Base-by-base conservation (phyloP, 257 asterid species). In the Nicotiana benthamiana region DNA sequence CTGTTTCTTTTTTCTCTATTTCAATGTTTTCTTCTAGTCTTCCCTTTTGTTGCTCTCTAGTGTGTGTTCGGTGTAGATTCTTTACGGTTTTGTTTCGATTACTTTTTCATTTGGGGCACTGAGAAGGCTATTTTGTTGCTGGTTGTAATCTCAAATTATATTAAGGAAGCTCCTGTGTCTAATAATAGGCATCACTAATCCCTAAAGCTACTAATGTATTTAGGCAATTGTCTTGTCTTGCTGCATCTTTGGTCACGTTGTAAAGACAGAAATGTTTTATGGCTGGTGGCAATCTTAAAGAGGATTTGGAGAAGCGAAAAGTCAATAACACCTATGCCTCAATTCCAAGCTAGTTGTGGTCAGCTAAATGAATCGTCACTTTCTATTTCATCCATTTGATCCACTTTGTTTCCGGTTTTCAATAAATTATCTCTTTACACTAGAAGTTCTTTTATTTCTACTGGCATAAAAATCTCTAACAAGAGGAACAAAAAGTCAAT, bases 21-120 rank as follows among this genome's bases (percentile, higher is more conserved):
- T 16, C 53, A 36, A 27, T 36, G 12, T 67, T 59, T 76, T 48
- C 13, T 36, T 24, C 53, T 11, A 15, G 34, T 22, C 36, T 1
- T 46, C 27, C 43, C 51, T 74, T 48, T 68, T 43, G 3, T 46
- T 15, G 4, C 51, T 48, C 16, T 26, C 1, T 54, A 5, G 60
- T 54, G 60, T 5, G 17, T 54, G 22, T 54, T 54, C 3, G 20
- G 6, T 54, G n/a, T 54, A 54, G n/a, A 5, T 1, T 48, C 5
- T 74, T 17, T 24, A 15, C 2, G 61, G 79, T 79, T 79, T 46
- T n/a, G 81, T 36, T 40, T 78, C 74, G 74, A 57, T 77, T 59
- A 56, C 9, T 48, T 63, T 43, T 79, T 63, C 27, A 1, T 6
- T 79, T 4, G 34, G 28, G 28, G 9, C 1, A 3, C 8, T 46